These are phyloP conservation scores for Wickerhamiella pararugosa DNA, from an alignment of 1,139 yeast species.

Conservation along the genomic window DNA sequence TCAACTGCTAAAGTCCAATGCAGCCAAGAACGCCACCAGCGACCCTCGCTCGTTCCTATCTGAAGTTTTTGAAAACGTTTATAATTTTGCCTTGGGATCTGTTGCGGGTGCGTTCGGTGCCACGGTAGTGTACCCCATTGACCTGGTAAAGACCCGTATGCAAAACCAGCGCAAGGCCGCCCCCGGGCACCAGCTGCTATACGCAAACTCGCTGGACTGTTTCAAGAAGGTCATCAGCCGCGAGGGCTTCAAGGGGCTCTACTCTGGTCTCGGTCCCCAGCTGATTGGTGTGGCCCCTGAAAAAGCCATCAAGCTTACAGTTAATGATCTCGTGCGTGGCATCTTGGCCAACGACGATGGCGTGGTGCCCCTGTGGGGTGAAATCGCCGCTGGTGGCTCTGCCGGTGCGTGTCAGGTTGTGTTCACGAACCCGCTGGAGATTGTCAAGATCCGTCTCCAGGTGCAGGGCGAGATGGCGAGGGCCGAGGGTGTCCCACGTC, in stretches of 20 bases:
- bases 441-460: constrained; percentile 87
- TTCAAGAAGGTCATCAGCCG: constrained; percentile 56
- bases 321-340: constrained; percentile 75
- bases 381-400: constrained; percentile 73
- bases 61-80: constrained; percentile 62
- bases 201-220: constrained; percentile 77
- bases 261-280: constrained; percentile 90
- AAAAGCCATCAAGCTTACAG: constrained; percentile 91
- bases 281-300: constrained; percentile 96
- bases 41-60: constrained; percentile 27
- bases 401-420: constrained; percentile 97
- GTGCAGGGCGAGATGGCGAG: constrained; percentile 66
- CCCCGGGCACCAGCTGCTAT: constrained; percentile 36
- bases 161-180: constrained; percentile 75
- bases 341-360: constrained; percentile 45
- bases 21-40: constrained; percentile 29
- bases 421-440: constrained; percentile 91
- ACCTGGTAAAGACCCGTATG: constrained; percentile 91
- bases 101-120: constrained; percentile 98
- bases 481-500: constrained; percentile 29
- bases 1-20: constrained; percentile 24
- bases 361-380: constrained; percentile 51
- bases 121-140: constrained; percentile 94
- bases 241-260: constrained; percentile 82
- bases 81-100: constrained; percentile 82